Evolutionary conservation across 805 yeast species (phyloP).

Genomic region (Hanseniaspora occidentalis): DNA sequence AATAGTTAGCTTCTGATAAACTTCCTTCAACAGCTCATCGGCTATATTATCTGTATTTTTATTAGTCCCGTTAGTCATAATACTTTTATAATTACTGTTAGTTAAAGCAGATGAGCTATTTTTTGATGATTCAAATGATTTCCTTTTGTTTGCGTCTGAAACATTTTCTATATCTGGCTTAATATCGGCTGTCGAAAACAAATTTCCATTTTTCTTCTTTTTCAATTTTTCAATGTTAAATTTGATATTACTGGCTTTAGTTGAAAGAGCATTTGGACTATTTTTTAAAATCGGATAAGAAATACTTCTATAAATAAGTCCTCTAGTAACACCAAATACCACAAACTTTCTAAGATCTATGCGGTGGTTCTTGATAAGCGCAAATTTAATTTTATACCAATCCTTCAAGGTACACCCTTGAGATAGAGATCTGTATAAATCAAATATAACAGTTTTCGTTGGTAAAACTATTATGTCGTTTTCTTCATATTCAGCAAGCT

Average conservation of each 20-base stretch:
- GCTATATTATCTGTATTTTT: constrained; percentile 11
- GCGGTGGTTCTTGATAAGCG: constrained; percentile 33
- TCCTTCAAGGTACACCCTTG: constrained; percentile 67
- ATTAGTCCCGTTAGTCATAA: background rate
- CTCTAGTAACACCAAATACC: constrained; percentile 74
- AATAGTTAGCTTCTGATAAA: constrained; percentile 19
- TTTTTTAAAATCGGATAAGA: constrained; percentile 51
- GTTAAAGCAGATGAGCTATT: background rate
- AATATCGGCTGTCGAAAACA: constrained; percentile 23
- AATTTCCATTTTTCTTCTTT: constrained; percentile 7
- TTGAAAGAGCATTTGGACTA: constrained; percentile 3
- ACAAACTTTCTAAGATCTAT: constrained; percentile 79
- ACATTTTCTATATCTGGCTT: constrained; percentile 11
- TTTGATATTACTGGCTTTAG: constrained; percentile 10
- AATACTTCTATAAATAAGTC: constrained; percentile 69
- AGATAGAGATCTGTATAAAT: constrained; percentile 61
- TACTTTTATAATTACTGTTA: background rate
- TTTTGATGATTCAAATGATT: no score
- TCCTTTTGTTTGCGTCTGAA: background rate
- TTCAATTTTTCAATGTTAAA: constrained; percentile 5
- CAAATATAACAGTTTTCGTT: constrained; percentile 53
- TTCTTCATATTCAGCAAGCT: constrained; percentile 4
- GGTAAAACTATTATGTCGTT: constrained; percentile 31
- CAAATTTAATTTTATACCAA: constrained; percentile 66
- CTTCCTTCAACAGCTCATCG: constrained; percentile 18